phyloP scores from a whole-genome alignment of 345 rosid species.

The Gossypium australe region DNA sequence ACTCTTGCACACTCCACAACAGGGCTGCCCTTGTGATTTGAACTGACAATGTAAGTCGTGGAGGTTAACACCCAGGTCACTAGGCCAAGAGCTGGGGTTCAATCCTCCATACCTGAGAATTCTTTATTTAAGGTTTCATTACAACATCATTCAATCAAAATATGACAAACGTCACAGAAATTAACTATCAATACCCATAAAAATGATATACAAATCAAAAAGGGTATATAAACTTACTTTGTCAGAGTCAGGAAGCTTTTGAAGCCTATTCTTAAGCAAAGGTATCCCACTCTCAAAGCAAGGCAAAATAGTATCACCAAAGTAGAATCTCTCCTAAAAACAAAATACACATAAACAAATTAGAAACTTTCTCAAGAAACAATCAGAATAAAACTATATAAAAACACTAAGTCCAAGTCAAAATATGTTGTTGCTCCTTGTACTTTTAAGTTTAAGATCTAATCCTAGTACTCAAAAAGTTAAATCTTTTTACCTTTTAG shows the following conservation, averaged over 20 bases:
- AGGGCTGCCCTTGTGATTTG: too few species aligned
- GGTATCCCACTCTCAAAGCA: slow-evolving; percentile 97
- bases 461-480: too few species aligned
- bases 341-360: neutral
- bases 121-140: neutral
- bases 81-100: too few species aligned
- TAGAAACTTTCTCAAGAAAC: neutral
- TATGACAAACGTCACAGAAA: neutral
- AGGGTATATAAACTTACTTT: slow-evolving; percentile 46
- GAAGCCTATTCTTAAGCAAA: slow-evolving; percentile 78
- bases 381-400: neutral
- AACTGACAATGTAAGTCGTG: too few species aligned
- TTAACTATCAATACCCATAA: neutral
- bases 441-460: too few species aligned
- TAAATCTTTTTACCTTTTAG: too few species aligned
- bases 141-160: neutral
- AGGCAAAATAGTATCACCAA: slow-evolving; percentile 87
- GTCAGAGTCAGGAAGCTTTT: slow-evolving; percentile 83
- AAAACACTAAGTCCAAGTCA: neutral
- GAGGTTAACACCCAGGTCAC: too few species aligned
- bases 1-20: too few species aligned
- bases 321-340: slow-evolving; percentile 88
- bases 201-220: neutral
- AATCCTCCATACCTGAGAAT: neutral
- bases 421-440: too few species aligned